A percentile compares a stretch with the other conserved stretches of the same genome.
Evolutionary conservation across 352 stramenopile genomes (phyloP).

Genomic region (Globisporangium iwayamae): DNA sequence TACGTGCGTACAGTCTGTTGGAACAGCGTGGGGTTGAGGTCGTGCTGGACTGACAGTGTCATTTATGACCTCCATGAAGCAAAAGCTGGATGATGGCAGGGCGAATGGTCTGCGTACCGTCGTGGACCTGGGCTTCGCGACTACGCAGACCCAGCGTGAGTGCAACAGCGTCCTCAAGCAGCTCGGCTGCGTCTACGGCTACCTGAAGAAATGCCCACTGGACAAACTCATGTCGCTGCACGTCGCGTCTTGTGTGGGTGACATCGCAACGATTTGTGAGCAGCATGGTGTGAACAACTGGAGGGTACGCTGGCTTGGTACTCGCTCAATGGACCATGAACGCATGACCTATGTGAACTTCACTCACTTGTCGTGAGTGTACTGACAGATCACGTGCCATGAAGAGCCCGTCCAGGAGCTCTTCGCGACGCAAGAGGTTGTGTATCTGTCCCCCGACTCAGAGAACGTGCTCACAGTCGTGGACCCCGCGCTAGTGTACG

Average conservation of each 20-base stretch:
- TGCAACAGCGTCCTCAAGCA: constrained; percentile 81
- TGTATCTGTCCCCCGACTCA: constrained; percentile 87
- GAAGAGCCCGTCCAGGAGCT: constrained; percentile 44
- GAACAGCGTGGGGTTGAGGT: too few species aligned
- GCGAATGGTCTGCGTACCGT: constrained; percentile 46
- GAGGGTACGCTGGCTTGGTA: constrained; percentile 37
- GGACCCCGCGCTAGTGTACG: constrained; percentile 52
- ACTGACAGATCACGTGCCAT: constrained; percentile 22
- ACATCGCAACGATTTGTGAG: constrained; percentile 28
- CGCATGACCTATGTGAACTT: background rate
- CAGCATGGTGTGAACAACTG: constrained; percentile 48
- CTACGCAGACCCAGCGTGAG: constrained; percentile 44
- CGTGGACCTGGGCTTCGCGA: constrained; percentile 63
- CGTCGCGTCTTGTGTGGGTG: constrained; percentile 41
- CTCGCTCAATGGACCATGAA: background rate
- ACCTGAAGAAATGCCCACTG: constrained; percentile 67
- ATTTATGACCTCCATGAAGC: constrained; percentile 24
- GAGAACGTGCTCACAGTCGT: constrained; percentile 52
- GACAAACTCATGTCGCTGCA: constrained; percentile 59
- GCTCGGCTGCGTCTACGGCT: constrained; percentile 70
- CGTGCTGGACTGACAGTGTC: too few species aligned
- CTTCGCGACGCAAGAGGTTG: constrained; percentile 43
- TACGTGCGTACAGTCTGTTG: constrained; percentile 35
- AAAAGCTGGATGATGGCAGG: constrained; percentile 62
- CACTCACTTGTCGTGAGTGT: too few species aligned